phyloP scores from a whole-genome alignment of 2,329 filamentous ascomycete genomes.

The Pseudofabraea citricarpa region DNA sequence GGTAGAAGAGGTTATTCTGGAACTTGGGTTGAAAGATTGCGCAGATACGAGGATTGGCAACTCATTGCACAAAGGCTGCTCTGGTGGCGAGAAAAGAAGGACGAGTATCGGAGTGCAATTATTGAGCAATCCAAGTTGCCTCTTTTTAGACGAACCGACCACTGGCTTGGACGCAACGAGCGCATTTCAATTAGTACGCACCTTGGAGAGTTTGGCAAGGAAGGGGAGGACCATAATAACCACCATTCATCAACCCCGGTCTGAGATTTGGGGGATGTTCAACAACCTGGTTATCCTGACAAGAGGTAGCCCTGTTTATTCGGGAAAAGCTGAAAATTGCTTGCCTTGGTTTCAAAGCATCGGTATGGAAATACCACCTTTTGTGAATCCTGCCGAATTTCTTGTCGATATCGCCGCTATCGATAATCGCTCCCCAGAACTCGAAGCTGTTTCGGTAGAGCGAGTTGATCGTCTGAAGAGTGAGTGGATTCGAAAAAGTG shows the following conservation, averaged over 20 bases:
- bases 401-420: constrained; percentile 70
- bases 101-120: constrained; percentile 76
- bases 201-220: constrained; percentile 60
- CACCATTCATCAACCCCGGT: constrained; percentile 73
- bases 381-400: constrained; percentile 75
- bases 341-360: constrained; percentile 58
- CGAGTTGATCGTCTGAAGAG: constrained; percentile 57
- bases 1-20: constrained; percentile 72
- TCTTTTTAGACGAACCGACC: constrained; percentile 77
- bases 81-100: constrained; percentile 72
- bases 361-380: constrained; percentile 60
- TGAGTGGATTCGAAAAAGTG: constrained; percentile 48
- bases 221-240: constrained; percentile 69
- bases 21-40: constrained; percentile 72
- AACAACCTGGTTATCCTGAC: constrained; percentile 67
- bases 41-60: constrained; percentile 71
- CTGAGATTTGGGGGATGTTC: constrained; percentile 75
- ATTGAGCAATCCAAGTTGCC: constrained; percentile 70
- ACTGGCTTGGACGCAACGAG: constrained; percentile 74
- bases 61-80: constrained; percentile 67
- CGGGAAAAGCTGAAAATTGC: constrained; percentile 53
- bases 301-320: constrained; percentile 63
- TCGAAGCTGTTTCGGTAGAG: constrained; percentile 53
- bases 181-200: constrained; percentile 68
- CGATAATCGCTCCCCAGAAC: constrained; percentile 64